Evolutionary conservation across 352 stramenopile species (phyloP).

Genomic region (Phytophthora kernoviae): DNA sequence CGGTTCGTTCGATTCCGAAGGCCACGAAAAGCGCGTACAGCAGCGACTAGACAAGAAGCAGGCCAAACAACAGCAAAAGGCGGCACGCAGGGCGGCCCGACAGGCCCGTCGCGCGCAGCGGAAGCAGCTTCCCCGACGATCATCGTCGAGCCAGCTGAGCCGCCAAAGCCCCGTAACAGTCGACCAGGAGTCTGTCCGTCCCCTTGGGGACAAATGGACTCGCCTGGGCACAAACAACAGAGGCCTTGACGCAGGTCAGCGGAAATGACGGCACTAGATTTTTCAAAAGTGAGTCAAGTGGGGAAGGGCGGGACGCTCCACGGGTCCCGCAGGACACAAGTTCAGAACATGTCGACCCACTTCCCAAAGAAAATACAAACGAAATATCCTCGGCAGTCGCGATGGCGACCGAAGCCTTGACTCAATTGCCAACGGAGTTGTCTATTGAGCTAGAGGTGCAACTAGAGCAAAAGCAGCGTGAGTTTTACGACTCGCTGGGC

Average conservation of each 20-base stretch:
- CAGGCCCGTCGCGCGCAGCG: constrained; percentile 31
- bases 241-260: constrained; percentile 18
- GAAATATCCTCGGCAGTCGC: constrained; percentile 10
- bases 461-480: constrained; percentile 38
- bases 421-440: constrained; percentile 18
- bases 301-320: constrained; percentile 4
- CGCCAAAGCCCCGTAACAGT: constrained; percentile 8
- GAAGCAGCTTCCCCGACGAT: constrained; percentile 20
- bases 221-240: constrained; percentile 22
- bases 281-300: constrained; percentile 31
- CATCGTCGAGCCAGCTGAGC: constrained; percentile 23
- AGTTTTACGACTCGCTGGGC: constrained; percentile 45
- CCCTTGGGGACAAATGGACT: constrained; percentile 3
- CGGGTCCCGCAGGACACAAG: constrained; percentile 16
- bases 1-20: constrained; percentile 22
- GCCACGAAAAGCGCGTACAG: constrained; percentile 27
- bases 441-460: constrained; percentile 26
- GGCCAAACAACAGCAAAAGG: constrained; percentile 40
- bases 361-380: constrained; percentile 7
- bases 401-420: constrained; percentile 2
- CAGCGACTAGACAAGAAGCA: constrained; percentile 39
- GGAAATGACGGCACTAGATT: constrained; percentile 19
- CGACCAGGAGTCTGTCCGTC: constrained; percentile 1
- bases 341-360: constrained; percentile 23
- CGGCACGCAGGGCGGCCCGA: constrained; percentile 27